Base-by-base conservation (phyloP, 75 land plant species). In the Ceratopteris richardii region DNA sequence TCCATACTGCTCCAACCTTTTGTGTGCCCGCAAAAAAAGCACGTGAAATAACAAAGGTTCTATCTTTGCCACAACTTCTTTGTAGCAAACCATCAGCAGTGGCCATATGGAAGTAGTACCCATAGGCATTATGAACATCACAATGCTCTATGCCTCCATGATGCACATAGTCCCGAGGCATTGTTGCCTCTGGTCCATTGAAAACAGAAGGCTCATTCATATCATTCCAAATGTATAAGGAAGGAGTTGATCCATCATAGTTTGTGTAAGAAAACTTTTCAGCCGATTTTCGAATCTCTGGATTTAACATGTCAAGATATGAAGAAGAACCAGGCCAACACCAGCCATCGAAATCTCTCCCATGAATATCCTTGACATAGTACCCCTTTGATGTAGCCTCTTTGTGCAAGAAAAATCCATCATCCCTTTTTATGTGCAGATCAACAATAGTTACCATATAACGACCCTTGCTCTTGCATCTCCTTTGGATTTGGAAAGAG, bases 201-300 rank as follows among this genome's bases (percentile, higher is more conserved):
- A 93, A 93, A 28, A 89, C 98, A 16, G 96, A 93, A 44, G 98
- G 98, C 73, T 93, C 98, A 61, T 93, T 93, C 98, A 93, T 93
- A 71, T 93, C 98, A 75, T 93, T 93, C 98, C 98, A 93, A n/a
- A 93, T 93, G 64, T 89, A 84, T 62, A 93, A 61, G 1, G 81
- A 78, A 6, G 80, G 87, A 18, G 98, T 93, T 0, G 98, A 93
- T 24, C 98, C 98, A 25, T 29, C 73, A 71, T 93, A 93, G 65
- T 66, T 81, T 16, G 72, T 61, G 11, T 57, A 69, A 2, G 83
- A 78, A 60, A 93, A 93, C 60, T 81, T 93, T 20, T 81, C 87
- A 62, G 78, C 84, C 98, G 96, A 93, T 0, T 67, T 46, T 44
- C 98, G 80, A 29, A 93, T 81, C 70, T 93, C 98, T 0, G 98